Evolutionary conservation across 371 early-diverging fungal species (phyloP), one percentile per base, ranked within the genome.

Genomic region (Mortierella sp.): DNA sequence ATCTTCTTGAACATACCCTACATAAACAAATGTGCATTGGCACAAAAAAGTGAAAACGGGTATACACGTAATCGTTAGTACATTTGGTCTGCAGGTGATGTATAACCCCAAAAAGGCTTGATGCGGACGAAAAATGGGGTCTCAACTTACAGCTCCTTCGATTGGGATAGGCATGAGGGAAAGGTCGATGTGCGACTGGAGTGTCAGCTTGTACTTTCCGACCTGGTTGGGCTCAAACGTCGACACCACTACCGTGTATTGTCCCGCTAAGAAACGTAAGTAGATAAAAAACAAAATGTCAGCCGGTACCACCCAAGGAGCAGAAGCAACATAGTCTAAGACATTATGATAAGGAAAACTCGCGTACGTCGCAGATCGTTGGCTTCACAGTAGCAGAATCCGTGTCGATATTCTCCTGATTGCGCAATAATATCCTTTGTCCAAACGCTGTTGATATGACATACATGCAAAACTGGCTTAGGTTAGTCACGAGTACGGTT

Each of bases 221-320:
- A 92, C 79, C 70, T 94, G 88, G n/a, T 92, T 92, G 2, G 95
- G 91, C 72, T 96, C 95, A 88, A 92, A 96, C 0, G 96, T 95
- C 57, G 96, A 96, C 0, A 91, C 94, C 6, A 96, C 92, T 0
- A 96, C 88, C 11, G 96, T 95, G 88, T 96, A 96, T 74, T 91
- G 91, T 11, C 94, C 94, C 44, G 92, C 95, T 94, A 79, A 63
- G 42, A 54, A 45, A 71, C 44, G 19, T 24, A 65, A 19, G 72
- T 57, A n/a, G 71, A 45, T 28, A 8, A 45, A 55, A 28, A 5
- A 45, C 9, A 28, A 74, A 38, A 31, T 58, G 38, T 52, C 45
- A 42, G 72, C 1, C 28, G 13, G 24, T n/a, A 24, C 71, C n/a
- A 24, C 8, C 57, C 13, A 3, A 42, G 42, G 10, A 16, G 24